Conservation (phyloP, 2,329 filamentous ascomycete species). For the Pseudogymnoascus sp. region DNA sequence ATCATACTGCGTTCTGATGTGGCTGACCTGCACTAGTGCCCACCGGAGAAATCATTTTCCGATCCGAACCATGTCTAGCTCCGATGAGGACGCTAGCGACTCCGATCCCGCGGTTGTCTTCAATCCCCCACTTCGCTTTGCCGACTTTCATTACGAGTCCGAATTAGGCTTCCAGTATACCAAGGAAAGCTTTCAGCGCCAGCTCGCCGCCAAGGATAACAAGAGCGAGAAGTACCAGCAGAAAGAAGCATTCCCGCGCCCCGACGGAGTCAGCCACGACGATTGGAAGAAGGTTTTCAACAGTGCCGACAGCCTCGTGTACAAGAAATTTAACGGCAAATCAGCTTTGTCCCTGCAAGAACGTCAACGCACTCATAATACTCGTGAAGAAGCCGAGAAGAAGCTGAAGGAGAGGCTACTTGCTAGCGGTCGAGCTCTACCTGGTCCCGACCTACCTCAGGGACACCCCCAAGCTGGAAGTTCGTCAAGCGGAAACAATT, state of each 20-base stretch:
- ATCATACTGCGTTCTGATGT: not conserved
- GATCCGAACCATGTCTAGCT: not conserved
- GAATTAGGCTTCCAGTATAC: not conserved
- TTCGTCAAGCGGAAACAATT: not conserved
- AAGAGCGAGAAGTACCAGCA: conserved; percentile 27
- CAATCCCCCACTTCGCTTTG: not conserved
- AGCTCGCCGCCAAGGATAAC: conserved; percentile 16
- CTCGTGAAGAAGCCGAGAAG: conserved; percentile 19
- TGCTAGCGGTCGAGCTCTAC: conserved; percentile 2
- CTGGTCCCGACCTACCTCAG: not conserved
- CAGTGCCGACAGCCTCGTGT: conserved; percentile 27
- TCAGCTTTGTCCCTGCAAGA: conserved; percentile 20
- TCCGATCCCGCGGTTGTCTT: not conserved
- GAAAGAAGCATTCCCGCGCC: conserved; percentile 25
- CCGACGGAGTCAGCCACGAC: conserved; percentile 23
- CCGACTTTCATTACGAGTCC: not conserved
- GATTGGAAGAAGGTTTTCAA: conserved; percentile 28
- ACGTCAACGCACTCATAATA: conserved; percentile 19
- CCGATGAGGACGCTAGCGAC: not conserved
- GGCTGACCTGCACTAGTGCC: not conserved
- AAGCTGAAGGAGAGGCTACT: conserved; percentile 22
- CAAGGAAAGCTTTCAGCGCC: not conserved
- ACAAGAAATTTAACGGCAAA: conserved; percentile 25
- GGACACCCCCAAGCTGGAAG: not conserved
- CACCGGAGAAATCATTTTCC: not conserved